Base-by-base conservation (phyloP, 2,329 filamentous ascomycete genomes). In the Amauroascus niger region DNA sequence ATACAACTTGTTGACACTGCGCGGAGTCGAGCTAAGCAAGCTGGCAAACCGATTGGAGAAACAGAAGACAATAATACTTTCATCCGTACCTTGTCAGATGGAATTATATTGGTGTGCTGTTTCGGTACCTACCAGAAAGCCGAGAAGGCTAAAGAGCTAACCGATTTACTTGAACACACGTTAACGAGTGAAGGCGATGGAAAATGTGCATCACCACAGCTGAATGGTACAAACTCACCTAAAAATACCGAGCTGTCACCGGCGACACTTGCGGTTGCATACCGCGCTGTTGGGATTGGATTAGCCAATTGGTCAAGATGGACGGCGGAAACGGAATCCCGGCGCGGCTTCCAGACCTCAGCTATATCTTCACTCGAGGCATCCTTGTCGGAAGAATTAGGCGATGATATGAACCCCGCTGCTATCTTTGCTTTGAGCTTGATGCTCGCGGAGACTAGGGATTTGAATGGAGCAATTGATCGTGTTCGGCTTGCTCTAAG, bases 391-490 rank as follows among this genome's bases (percentile, higher is more conserved):
- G 79, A 83, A 2, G 81, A 84, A 46, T 79, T 81, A 44, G 80
- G 81, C 37, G 79, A 82, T 41, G 75, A 81, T 20, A 77, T 82
- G 49, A 87, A 90, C 61, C 76, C 88, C 9, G 83, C 89, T 54
- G 85, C 86, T 40, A 77, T 90, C 4, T 96, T 91, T 65, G 83
- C 87, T 1, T 76, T 97, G 1, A 86, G 83, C 8, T 72, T 93
- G n/a, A 74, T 95, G n/a, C 77, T 95, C 32, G 89, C 91, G 0
- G 90, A 98, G 71, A 86, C 86, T 58, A 78, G 90, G 61, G 87
- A 96, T 64, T 72, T 96, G 24, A 77, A 83, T 45, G 78, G 82
- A 20, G 90, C 93, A 1, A 87, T 96, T 57, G 86, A 90, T 60
- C 81, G 88, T 37, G 81, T 90, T 52, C 94, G 90, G 68, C 78